Base-by-base conservation (phyloP, 495 filamentous ascomycete genomes). In the Hypoxylon subgilvum region DNA sequence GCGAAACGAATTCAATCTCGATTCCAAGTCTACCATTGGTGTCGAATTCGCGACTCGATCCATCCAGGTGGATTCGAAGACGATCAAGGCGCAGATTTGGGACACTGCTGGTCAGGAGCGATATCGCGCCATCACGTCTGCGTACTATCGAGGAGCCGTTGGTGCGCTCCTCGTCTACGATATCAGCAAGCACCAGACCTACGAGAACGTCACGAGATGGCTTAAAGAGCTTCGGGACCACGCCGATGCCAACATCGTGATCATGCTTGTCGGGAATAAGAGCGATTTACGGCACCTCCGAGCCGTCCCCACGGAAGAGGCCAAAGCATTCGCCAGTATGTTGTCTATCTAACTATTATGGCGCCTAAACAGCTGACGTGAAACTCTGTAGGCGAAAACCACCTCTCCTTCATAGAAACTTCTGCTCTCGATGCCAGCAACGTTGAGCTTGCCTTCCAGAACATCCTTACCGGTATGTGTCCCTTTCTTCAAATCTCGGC, bases 61-160 rank as follows among this genome's bases (percentile, higher is more conserved):
- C 58, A 97, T 99, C 77, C 94, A 97, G 76, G 95, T 99, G 69
- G 95, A 99, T 78, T 86, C 88, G 66, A 99, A 99, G 84, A 99
- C 94, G 64, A 99, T 99, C 87, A 99, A 99, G 83, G 94, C 94
- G 67, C 94, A 99, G 82, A 99, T 99, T 72, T 99, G 95, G 95
- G 95, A 99, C 81, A 99, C 95, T 49, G 95, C 95, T 46, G 95
- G 95, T 68, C 95, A 99, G 79, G 95, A 99, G 78, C 86, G 95
- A 69, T 99, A 97, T 78, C 90, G 95, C 70, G 94, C 95, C 72
- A 97, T 99, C 72, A 99, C 95, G 57, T 96, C 92, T 46, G 94
- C 95, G 46, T 99, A 99, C 80, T 99, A 97, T 76, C 86, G 95
- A 63, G 95, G 95, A 64, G 95, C 95, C 22, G 95, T 97, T 41